Evolutionary conservation across 2,329 filamentous ascomycete species (phyloP).

Genomic region (Aureobasidium sp.): DNA sequence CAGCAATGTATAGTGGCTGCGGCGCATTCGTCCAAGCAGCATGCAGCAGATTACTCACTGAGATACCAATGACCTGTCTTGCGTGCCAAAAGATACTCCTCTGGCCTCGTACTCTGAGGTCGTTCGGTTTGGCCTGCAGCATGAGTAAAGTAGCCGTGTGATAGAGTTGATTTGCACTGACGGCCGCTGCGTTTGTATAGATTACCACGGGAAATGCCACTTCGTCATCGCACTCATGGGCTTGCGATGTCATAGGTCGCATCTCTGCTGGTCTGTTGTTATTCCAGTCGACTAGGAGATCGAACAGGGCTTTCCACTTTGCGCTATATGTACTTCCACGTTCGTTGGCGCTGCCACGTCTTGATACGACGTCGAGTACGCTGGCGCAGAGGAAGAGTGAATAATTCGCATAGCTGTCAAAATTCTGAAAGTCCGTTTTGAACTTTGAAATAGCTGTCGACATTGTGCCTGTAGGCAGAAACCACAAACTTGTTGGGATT

Average conservation of each 20-base stretch:
- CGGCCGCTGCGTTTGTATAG: constrained; percentile 39
- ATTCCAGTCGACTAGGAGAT: constrained; percentile 30
- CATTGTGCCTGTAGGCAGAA: constrained; percentile 11
- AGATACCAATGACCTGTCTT: constrained; percentile 41
- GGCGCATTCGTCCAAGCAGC: constrained; percentile 41
- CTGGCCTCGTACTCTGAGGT: constrained; percentile 27
- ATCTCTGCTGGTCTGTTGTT: constrained; percentile 26
- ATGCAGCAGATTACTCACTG: constrained; percentile 38
- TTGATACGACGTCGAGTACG: constrained; percentile 26
- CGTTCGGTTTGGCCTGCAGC: constrained; percentile 43
- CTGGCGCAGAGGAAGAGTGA: constrained; percentile 51
- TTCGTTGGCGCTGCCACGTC: not conserved
- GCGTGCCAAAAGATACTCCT: constrained; percentile 43
- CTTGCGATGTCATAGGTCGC: constrained; percentile 28
- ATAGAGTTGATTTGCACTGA: constrained; percentile 48
- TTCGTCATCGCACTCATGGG: constrained; percentile 17
- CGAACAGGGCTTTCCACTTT: constrained; percentile 29
- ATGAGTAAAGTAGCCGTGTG: constrained; percentile 50
- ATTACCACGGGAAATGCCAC: constrained; percentile 36
- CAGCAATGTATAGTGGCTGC: constrained; percentile 44
- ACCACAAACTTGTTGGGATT: constrained; percentile 10
- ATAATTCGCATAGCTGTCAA: constrained; percentile 54
- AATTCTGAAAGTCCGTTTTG: constrained; percentile 21
- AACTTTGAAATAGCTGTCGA: constrained; percentile 3
- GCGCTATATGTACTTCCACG: constrained; percentile 21